Evolutionary conservation across 2,329 filamentous ascomycete species (phyloP), one percentile per base, ranked within the genome.

Genomic region (Alternaria burnsii): DNA sequence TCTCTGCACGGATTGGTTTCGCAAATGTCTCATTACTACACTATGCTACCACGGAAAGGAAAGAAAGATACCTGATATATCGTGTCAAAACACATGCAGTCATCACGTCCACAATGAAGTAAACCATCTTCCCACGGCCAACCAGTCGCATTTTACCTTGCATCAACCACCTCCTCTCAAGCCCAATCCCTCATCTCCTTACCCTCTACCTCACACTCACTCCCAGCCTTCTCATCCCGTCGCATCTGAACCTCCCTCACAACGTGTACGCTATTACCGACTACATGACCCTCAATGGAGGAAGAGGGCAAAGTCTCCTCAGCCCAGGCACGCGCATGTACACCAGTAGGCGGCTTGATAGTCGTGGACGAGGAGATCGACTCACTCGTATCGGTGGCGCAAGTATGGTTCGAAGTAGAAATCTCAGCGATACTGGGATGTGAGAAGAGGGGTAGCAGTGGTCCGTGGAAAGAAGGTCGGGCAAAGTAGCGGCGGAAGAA

Each of bases 251-350:
- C 66, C 38, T 76, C 75, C 7, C 57, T 66, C 8, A 71, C 40
- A n/a, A 77, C 67, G n/a, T 68, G 62, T 1, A 76, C 73, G 7
- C 69, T 68, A 12, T 54, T 34, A 1, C 42, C 36, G 62, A 59
- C 22, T 59, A 5, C 32, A 20, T 12, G n/a, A 20, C 5, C 16
- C 16, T 9, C 34, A 7, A 16, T 20, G 8, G 20, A 24, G 0
- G 46, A 34, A 7, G 32, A n/a, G 24, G 32, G 24, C 22, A 22
- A 46, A 16, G 52, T 24, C 32, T 50, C 47, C 1, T 71, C 60
- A 9, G 73, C 68, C 75, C 73, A 77, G 4, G 69, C 72, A 20
- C 60, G 66, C 0, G 72, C 61, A 11, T 64, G 61, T 5, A 73
- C 62, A 24, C 68, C 66, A 2, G 65, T 44, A 5, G 63, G 47